phyloP scores from a whole-genome alignment of 345 rosid genomes.

The Citrus trifoliata region DNA sequence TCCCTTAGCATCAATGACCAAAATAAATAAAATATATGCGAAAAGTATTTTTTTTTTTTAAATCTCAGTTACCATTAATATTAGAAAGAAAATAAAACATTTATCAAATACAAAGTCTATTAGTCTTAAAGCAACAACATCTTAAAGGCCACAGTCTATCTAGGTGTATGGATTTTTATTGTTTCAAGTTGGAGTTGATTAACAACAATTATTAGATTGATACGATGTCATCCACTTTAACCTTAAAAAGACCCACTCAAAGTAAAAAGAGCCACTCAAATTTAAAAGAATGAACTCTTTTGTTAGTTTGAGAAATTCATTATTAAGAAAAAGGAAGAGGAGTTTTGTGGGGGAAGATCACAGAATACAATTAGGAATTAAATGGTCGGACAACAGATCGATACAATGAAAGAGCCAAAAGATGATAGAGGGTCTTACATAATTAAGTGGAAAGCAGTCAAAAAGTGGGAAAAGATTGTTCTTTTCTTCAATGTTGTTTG shows the following conservation, averaged over 20 bases:
- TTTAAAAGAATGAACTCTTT: neutral
- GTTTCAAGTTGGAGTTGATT: neutral
- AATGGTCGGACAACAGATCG: neutral
- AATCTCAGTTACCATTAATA: no score
- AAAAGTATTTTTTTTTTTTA: no score
- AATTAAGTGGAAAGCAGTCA: slow-evolving; percentile 12
- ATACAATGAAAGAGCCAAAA: neutral
- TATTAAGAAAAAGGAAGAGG: no score
- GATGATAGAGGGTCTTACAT: neutral
- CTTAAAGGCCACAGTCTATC: neutral
- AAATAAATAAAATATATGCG: neutral
- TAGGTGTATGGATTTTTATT: no score
- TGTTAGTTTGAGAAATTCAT: neutral
- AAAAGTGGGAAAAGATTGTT: neutral
- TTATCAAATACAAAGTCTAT: no score
- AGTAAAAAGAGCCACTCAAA: neutral
- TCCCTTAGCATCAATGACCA: no score
- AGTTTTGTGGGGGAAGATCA: neutral
- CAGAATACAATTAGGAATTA: neutral
- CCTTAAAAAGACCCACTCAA: neutral
- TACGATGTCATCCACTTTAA: neutral
- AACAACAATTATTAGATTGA: neutral
- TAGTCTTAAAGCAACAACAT: neutral
- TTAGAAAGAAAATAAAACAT: no score
- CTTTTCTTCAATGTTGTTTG: neutral